Base-by-base conservation (phyloP, 23 red algal species). In the Pyropia yezoensis region DNA sequence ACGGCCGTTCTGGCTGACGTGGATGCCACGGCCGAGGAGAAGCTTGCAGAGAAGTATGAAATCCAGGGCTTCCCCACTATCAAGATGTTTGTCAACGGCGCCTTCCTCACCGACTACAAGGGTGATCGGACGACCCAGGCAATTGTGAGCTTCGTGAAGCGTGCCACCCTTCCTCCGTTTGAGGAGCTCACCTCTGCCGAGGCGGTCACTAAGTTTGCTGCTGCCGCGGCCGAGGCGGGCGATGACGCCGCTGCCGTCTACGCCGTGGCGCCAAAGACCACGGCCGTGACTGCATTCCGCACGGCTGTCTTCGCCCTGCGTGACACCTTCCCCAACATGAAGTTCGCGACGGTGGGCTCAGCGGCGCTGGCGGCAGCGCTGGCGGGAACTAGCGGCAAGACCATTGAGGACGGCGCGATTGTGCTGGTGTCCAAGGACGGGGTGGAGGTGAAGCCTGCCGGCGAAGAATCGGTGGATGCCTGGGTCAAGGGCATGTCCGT, bases 21-120 rank as follows among this genome's bases (percentile, higher is more conserved):
- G 17, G 94, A 98, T 57, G 87, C 85, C 50, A 98, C 94, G 24
- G 59, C 28, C 18, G 85, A 98, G 65, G 72, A 85, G 25, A 82
- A 98, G 45, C 80, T 98, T 14, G 75, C 84, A 0, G 63, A 82
- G 27, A 72, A 89, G 59, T 90, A 83, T 59, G 86, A 83, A 4
- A 63, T 98, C 25, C 74, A 83, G 2, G 94, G 94, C 27, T 98
- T 91, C 65, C 94, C 94, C 30, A 98, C 94, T 7, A 56, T 98
- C 18, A 98, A 98, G 33, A 57, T 98, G 34, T 98, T 98, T 60
- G 67, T 70, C 17, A 71, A 88, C 57, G 94, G 94, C 50, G 79
- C 77, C 59, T 66, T 79, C 56, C 66, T 90, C 27, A 76, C 71
- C 11, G 94, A 98, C 51, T 98, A 98, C 75, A 89, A 82, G 54